Evolutionary conservation across 2,329 filamentous ascomycete species (phyloP), one percentile per base, ranked within the genome.

Genomic region (Aspergillus spinulosporus): DNA sequence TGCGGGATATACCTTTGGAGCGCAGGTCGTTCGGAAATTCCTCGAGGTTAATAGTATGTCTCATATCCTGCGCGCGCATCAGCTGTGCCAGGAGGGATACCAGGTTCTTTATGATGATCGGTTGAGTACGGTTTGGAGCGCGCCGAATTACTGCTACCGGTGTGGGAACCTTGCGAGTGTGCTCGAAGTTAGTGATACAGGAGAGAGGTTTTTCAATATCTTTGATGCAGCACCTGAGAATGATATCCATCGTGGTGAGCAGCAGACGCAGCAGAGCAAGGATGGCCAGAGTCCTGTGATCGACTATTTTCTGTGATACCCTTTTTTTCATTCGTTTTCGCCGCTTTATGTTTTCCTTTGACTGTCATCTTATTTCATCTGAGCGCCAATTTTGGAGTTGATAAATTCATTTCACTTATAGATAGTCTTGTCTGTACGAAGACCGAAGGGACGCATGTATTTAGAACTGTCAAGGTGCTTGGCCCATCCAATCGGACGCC

Each of bases 141-240:
- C 94, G 3, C 94, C 94, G 1, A 99, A 95, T 68, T 95, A 95
- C 76, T 95, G 90, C 76, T 96, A 96, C 73, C 83, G 92, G 36
- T 99, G 94, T 76, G 94, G 94, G 46, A 99, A 99, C 73, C 88
- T 97, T 84, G 94, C 94, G 6, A 96, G 92, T 74, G 94, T 99
- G 45, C 82, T 99, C 37, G 94, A 99, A 76, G 94, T 99, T 56
- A 93, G 91, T 72, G 92, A 96, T 70, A 88, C 88, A 0, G 93
- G 94, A 37, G 92, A 96, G 74, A 82, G 93, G 57, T 96, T 90
- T 75, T 99, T 97, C 80, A 99, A 99, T 72, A 92, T 97, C 26
- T 99, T 99, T 73, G 91, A 95, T 55, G 94, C 94, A 3, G 93
- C 94, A 29, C 94, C 94, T 2, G 94, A 99, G 74, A 76, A 99